Evolutionary conservation across 1,284 basidiomycete species (phyloP).

Genomic region (Fistulinella cinereoalba): DNA sequence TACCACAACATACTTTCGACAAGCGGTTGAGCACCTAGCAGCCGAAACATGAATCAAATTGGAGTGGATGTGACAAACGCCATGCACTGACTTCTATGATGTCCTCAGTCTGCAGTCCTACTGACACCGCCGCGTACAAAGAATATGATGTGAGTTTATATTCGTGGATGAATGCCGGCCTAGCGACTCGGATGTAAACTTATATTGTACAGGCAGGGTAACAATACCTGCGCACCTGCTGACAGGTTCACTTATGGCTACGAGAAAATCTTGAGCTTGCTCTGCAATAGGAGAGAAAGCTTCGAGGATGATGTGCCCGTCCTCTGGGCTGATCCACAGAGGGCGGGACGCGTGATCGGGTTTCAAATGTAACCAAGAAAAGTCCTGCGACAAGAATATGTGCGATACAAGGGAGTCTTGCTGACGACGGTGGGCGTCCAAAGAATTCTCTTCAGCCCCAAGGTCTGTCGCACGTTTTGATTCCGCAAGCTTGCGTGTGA

Average conservation of each 20-base stretch:
- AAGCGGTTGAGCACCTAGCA: slow-evolving; percentile 77
- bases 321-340: slow-evolving; percentile 92
- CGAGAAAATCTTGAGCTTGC: slow-evolving; percentile 97
- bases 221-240: slow-evolving; percentile 71
- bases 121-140: slow-evolving; percentile 97
- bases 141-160: slow-evolving; percentile 99
- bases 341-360: slow-evolving; percentile 87
- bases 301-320: slow-evolving; percentile 93
- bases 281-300: slow-evolving; percentile 96
- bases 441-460: slow-evolving; percentile 42
- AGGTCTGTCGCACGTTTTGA: slow-evolving; percentile 44
- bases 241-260: slow-evolving; percentile 98
- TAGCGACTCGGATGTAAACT: slow-evolving; percentile 38
- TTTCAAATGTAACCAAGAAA: slow-evolving; percentile 83
- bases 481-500: slow-evolving; percentile 72
- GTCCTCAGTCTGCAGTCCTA: slow-evolving; percentile 96
- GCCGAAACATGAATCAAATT: slow-evolving; percentile 10
- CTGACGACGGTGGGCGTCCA: slow-evolving; percentile 60
- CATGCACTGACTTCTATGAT: slow-evolving; percentile 86
- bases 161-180: slow-evolving; percentile 97
- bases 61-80: slow-evolving; percentile 16
- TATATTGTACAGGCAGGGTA: slow-evolving; percentile 28
- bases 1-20: slow-evolving; percentile 62
- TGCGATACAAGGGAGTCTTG: slow-evolving; percentile 74
- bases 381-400: slow-evolving; percentile 80